A percentile compares a stretch with the other conserved stretches of the same genome.
These are phyloP conservation scores for Cystobasidium onofrii DNA, from an alignment of 768 basidiomycete species.

Conservation along the genomic window DNA sequence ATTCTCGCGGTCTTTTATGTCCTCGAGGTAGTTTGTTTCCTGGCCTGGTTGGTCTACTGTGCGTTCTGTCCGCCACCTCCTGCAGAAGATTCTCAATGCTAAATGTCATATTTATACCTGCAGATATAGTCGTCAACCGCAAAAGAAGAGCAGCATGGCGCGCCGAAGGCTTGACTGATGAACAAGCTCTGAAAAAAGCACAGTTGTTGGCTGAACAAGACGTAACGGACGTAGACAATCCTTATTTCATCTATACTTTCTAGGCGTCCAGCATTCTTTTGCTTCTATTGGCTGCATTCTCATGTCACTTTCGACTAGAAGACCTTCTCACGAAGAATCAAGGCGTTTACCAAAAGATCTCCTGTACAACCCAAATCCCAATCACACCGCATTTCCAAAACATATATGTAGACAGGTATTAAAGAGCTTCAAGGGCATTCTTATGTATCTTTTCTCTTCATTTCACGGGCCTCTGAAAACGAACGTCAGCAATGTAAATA, in stretches of 20 bases:
- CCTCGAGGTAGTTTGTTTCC: background rate
- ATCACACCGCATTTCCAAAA: no score
- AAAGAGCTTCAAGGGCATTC: no score
- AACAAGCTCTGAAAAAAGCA: background rate
- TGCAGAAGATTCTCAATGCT: background rate
- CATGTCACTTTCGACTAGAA: no score
- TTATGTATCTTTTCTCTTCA: no score
- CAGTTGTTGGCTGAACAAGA: background rate
- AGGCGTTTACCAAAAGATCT: no score
- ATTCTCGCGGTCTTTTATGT: background rate
- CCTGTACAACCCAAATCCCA: no score
- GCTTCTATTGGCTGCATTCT: background rate
- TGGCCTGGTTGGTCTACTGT: background rate
- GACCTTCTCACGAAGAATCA: no score
- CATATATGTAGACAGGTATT: no score
- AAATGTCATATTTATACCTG: background rate
- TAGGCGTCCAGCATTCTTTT: background rate
- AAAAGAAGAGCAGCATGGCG: background rate
- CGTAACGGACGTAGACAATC: background rate
- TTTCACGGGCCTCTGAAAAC: no score
- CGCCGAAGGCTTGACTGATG: background rate
- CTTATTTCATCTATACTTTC: conserved; percentile 5
- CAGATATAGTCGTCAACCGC: background rate
- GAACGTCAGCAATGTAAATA: no score
- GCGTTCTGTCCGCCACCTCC: background rate